Percentiles rank a stretch among this genome's conserved stretches.
Conservation (phyloP, 768 basidiomycete species). For the Phylloporus arenicola region DNA sequence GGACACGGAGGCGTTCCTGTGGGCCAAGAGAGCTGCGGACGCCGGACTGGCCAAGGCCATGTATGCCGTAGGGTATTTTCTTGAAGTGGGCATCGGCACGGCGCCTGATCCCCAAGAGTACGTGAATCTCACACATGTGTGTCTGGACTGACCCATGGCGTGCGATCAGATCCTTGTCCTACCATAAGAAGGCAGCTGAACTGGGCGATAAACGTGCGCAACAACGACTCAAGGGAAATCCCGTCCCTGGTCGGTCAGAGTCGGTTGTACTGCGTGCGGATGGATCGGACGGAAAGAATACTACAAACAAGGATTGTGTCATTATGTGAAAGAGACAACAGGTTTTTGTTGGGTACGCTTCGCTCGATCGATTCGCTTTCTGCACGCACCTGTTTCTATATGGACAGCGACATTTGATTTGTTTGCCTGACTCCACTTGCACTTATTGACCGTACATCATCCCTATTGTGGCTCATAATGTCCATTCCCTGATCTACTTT, state of each 20-base stretch:
- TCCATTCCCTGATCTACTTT: conserved; percentile 13
- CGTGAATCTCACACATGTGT: conserved; percentile 27
- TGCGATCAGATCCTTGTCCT: conserved; percentile 54
- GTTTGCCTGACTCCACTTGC: conserved; percentile 3
- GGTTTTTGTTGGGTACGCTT: conserved; percentile 7
- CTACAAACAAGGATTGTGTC: conserved; percentile 73
- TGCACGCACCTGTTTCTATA: conserved; percentile 7
- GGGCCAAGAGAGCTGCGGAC: conserved; percentile 95
- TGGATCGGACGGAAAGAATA: conserved; percentile 45
- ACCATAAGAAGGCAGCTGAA: conserved; percentile 88
- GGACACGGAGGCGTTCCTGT: conserved; percentile 95
- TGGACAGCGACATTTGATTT: conserved; percentile 15
- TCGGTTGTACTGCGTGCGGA: conserved; percentile 54
- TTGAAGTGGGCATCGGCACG: conserved; percentile 91
- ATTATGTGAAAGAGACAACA: conserved; percentile 58
- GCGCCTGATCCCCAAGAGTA: conserved; percentile 60
- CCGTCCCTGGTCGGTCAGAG: conserved; percentile 54
- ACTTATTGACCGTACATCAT: background rate
- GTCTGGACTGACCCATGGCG: background rate
- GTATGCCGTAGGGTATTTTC: conserved; percentile 97
- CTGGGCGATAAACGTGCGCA: conserved; percentile 90
- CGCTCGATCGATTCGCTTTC: background rate
- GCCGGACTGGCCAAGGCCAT: conserved; percentile 89
- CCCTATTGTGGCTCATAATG: conserved; percentile 1
- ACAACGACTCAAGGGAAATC: conserved; percentile 68